Conservation (phyloP, 2,329 filamentous ascomycete genomes). For the Penicillium sp. region DNA sequence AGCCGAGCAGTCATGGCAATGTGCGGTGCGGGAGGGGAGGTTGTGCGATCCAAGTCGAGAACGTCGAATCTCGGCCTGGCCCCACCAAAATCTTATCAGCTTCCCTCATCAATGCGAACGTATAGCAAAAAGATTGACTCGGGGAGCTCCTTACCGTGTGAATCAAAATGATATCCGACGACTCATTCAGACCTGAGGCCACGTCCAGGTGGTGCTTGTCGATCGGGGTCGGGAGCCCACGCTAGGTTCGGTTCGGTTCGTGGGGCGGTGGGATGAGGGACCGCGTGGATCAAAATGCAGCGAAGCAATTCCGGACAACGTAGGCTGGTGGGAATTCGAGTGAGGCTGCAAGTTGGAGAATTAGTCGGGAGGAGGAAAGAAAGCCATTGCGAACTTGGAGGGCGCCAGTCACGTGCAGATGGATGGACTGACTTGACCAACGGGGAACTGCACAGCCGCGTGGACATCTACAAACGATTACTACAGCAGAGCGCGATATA, state of each 20-base stretch:
- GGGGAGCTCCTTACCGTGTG: constrained; percentile 6
- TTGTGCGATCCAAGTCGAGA: constrained; percentile 37
- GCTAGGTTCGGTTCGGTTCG: constrained; percentile 23
- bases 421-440: not conserved
- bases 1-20: constrained; percentile 32
- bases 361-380: constrained; percentile 2
- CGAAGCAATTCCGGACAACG: not conserved
- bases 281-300: not conserved
- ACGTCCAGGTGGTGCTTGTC: constrained; percentile 7
- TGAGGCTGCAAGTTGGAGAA: not conserved
- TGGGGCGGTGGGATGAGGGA: constrained; percentile 25
- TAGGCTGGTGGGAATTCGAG: not conserved
- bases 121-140: not conserved
- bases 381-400: constrained; percentile 3
- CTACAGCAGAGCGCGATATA: not conserved
- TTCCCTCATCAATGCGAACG: constrained; percentile 4
- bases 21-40: constrained; percentile 30
- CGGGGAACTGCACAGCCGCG: not conserved
- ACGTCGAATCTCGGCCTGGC: constrained; percentile 19
- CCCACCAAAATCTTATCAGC: constrained; percentile 27
- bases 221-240: constrained; percentile 6
- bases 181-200: not conserved
- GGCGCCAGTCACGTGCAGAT: constrained; percentile 10
- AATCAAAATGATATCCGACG: not conserved
- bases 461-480: not conserved